phyloP scores from a whole-genome alignment of 352 stramenopile species.

The Phytophthora tentaculata region DNA sequence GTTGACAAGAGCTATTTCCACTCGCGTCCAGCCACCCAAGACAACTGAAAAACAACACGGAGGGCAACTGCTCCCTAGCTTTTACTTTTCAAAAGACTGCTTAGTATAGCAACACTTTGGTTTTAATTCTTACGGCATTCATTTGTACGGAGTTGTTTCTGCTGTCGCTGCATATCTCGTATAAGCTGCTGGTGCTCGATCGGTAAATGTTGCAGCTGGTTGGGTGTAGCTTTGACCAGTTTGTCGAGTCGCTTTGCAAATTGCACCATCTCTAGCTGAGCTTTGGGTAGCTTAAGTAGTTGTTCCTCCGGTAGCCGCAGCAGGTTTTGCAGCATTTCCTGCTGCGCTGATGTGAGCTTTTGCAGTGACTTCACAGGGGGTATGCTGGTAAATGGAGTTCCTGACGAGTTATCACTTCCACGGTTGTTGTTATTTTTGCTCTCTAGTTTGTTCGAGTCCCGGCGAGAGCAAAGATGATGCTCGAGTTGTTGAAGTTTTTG shows the following conservation, averaged over 20 bases:
- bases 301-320: slow-evolving; percentile 41
- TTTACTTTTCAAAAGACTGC: slow-evolving; percentile 19
- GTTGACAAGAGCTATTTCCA: slow-evolving; percentile 49
- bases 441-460: neutral
- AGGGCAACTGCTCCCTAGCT: no score
- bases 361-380: slow-evolving; percentile 25
- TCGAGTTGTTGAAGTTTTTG: slow-evolving; percentile 56
- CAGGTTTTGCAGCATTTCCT: slow-evolving; percentile 50
- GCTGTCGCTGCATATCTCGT: slow-evolving; percentile 37
- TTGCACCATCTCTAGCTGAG: slow-evolving; percentile 55
- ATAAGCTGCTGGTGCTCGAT: slow-evolving; percentile 52
- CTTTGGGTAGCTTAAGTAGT: slow-evolving; percentile 38
- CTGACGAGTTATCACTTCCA: neutral
- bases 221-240: slow-evolving; percentile 37
- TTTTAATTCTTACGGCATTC: slow-evolving; percentile 14
- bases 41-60: slow-evolving; percentile 11
- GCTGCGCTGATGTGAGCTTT: slow-evolving; percentile 39
- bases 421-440: slow-evolving; percentile 20
- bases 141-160: slow-evolving; percentile 10
- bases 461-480: slow-evolving; percentile 6
- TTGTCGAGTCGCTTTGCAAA: slow-evolving; percentile 67
- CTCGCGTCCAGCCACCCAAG: slow-evolving; percentile 36
- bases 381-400: neutral
- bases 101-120: neutral
- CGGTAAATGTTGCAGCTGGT: slow-evolving; percentile 43